phyloP scores from a whole-genome alignment of 2,329 filamentous ascomycete species.

The Tolypocladium album region DNA sequence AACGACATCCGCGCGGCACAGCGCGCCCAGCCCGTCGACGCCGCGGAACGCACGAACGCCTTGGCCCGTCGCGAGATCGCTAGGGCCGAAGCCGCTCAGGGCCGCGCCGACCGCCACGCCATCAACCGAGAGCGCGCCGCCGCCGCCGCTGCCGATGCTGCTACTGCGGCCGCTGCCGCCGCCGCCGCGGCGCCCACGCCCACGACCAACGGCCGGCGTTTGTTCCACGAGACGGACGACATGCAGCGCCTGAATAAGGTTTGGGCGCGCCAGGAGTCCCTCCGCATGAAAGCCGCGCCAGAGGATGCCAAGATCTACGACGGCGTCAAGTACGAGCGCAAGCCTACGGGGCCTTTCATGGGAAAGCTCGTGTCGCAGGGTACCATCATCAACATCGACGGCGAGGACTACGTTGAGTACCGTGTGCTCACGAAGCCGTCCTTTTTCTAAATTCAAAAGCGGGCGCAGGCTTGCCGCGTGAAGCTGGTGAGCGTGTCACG shows the following conservation, averaged over 20 bases:
- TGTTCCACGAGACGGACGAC: conserved; percentile 36
- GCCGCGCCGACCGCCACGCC: conserved; percentile 38
- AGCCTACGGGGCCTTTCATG: conserved; percentile 47
- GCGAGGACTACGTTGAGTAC: conserved; percentile 58
- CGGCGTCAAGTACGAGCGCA: conserved; percentile 53
- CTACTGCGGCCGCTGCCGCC: conserved; percentile 15
- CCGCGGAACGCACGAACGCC: conserved; percentile 35
- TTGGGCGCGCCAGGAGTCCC: conserved; percentile 42
- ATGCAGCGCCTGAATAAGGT: conserved; percentile 43
- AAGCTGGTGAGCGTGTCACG: not conserved
- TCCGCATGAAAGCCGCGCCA: conserved; percentile 28
- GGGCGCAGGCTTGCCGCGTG: not conserved
- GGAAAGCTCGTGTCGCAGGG: conserved; percentile 54
- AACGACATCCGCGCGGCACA: conserved; percentile 5
- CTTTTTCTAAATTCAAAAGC: conserved; percentile 36
- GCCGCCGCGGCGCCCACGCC: conserved; percentile 4
- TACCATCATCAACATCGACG: conserved; percentile 52
- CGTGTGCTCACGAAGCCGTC: conserved; percentile 52
- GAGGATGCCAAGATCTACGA: conserved; percentile 47
- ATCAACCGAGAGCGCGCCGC: conserved; percentile 27
- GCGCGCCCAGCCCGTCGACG: conserved; percentile 15
- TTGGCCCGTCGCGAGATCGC: conserved; percentile 42
- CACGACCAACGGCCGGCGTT: conserved; percentile 16
- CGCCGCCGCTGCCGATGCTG: conserved; percentile 19
- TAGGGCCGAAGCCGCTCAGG: conserved; percentile 38